Percentiles rank a stretch among this genome's conserved stretches.
phyloP scores from a whole-genome alignment of 2,329 filamentous ascomycete genomes.

The Fusarium heterosporum region DNA sequence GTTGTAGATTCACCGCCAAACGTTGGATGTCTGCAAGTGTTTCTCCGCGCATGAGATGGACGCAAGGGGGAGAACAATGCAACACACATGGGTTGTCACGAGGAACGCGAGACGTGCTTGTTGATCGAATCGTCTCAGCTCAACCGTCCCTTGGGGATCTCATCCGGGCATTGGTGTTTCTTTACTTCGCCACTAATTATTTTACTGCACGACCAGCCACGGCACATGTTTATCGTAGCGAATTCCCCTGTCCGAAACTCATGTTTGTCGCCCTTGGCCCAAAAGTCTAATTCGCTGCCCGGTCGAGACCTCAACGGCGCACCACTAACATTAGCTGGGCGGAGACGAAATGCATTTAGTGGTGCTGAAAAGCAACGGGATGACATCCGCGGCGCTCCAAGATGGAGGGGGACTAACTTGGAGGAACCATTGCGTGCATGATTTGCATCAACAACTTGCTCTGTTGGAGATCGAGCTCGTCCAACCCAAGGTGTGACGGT shows the following conservation, averaged over 20 bases:
- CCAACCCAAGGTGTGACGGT: conserved; percentile 33
- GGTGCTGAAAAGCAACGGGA: conserved; percentile 32
- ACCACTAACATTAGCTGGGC: conserved; percentile 4
- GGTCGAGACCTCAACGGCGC: conserved; percentile 38
- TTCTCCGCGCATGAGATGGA: conserved; percentile 32
- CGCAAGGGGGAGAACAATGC: conserved; percentile 40
- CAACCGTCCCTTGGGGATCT: neutral
- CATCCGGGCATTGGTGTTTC: conserved; percentile 5
- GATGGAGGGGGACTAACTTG: neutral
- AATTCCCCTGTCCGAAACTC: conserved; percentile 7
- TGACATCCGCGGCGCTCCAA: conserved; percentile 41
- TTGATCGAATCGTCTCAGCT: neutral
- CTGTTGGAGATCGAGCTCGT: conserved; percentile 15
- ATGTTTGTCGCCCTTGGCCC: conserved; percentile 40
- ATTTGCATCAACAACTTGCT: conserved; percentile 29
- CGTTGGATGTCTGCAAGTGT: conserved; percentile 24
- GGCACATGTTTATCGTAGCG: neutral
- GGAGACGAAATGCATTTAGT: conserved; percentile 12
- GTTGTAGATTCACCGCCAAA: conserved; percentile 45
- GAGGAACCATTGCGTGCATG: conserved; percentile 16
- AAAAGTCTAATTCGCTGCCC: conserved; percentile 35
- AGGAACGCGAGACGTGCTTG: neutral
- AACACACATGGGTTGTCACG: conserved; percentile 28
- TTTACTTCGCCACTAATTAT: conserved; percentile 18
- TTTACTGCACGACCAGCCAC: conserved; percentile 10